Conservation (phyloP, 129 eudicot species). For the Pittosporum tobira region DNA sequence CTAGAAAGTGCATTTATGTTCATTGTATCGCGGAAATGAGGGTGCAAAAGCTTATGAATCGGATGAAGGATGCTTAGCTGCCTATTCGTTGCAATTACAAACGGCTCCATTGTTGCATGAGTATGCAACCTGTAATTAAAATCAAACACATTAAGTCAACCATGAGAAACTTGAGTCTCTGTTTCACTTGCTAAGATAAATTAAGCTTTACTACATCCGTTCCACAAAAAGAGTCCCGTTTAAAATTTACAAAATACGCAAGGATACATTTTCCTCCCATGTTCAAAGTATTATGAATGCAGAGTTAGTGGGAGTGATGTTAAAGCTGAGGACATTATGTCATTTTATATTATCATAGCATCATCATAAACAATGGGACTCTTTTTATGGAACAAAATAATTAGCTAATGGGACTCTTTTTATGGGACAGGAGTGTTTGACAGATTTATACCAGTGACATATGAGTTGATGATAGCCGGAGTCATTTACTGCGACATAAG, state of each 20-base stretch:
- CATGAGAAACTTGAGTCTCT: too few relatives aligned
- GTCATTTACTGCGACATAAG: constrained; percentile 73
- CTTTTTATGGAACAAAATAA: too few relatives aligned
- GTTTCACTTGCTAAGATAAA: too few relatives aligned
- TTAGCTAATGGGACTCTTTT: neutral
- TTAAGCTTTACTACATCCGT: too few relatives aligned
- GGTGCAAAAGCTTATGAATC: constrained; percentile 39
- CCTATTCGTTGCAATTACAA: constrained; percentile 50
- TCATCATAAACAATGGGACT: too few relatives aligned
- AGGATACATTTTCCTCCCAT: too few relatives aligned
- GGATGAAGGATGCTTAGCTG: constrained; percentile 55
- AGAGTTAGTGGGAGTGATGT: too few relatives aligned
- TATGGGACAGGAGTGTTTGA: neutral
- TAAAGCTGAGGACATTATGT: too few relatives aligned
- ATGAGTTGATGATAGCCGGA: constrained; percentile 72
- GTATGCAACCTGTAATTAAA: constrained; percentile 40
- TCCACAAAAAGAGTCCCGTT: too few relatives aligned
- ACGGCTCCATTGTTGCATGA: constrained; percentile 49
- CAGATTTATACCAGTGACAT: constrained; percentile 54
- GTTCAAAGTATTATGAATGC: too few relatives aligned
- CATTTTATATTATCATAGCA: too few relatives aligned
- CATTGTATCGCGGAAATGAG: constrained; percentile 60
- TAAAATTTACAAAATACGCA: too few relatives aligned
- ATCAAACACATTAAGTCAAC: neutral
- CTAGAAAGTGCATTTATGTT: constrained; percentile 44